Evolutionary conservation across 139 green algal species (phyloP), one percentile per base, ranked within the genome.

Genomic region (Spirogloea muscicola): DNA sequence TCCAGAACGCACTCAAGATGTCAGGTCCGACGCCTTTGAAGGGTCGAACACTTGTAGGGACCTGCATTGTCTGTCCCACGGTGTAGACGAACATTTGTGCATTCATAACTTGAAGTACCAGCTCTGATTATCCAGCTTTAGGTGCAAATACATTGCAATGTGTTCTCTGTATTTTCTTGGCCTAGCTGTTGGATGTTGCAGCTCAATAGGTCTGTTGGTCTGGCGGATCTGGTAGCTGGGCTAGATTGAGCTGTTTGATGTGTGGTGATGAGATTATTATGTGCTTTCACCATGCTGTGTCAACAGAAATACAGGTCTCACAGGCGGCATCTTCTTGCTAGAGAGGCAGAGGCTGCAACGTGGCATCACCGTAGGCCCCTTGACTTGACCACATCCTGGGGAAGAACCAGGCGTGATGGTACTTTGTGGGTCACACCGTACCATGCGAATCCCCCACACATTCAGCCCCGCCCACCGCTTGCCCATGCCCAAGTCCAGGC

Each of bases 281-380:
- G n/a, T n/a, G n/a, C n/a, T 64, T 64, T 64, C 18, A 18, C 64
- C 38, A 44, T 44, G 21, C 64, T 31, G 36, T 67, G 33, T 31
- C 55, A 34, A 51, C 85, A 89, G 60, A 84, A 85, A 40, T 82
- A 82, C 67, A 57, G 75, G 41, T 80, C 75, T 31, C 75, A 80
- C 43, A 49, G 55, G 27, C 40, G 68, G 6, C 75, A 80, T 29
- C 18, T 82, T 40, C 31, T 49, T 6, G 64, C 74, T 3, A 51
- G 46, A 27, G 65, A 81, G 34, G 74, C 29, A 10, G 74, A 81
- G 68, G 72, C 72, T 49, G 40, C 65, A 37, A 80, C 38, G 16
- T 80, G 72, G 72, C 13, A 70, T 13, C 71, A 76, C 21, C 40
- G 64, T 33, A 16, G 58, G 3, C 71, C 71, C 2, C 42, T 59